Base-by-base conservation (phyloP, 176 grass and related monocot genomes). In the Avena sativa region DNA sequence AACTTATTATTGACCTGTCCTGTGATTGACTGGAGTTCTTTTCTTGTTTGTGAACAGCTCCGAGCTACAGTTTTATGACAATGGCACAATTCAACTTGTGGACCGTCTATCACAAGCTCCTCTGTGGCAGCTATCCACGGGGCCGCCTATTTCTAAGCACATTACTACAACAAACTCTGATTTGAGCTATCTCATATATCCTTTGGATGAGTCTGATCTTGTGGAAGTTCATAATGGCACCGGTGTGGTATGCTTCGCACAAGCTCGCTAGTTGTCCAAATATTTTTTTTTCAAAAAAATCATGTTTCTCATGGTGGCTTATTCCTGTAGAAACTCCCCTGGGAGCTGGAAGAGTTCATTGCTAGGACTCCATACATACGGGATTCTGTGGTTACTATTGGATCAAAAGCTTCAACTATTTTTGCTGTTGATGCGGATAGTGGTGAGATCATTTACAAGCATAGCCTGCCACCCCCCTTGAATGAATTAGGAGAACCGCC, bases 331-430 rank as follows among this genome's bases (percentile, higher is more conserved):
- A 90, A 83, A 79, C 90, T 93, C 87, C 90, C 92, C 8, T 93
- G 90, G 89, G 91, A 91, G 84, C 44, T 99, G 70, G 92, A 99
- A 76, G 97, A 99, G 55, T 99, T 93, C 78, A 57, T 96, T 2
- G 60, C 90, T 9, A 92, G 80, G 90, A 92, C 92, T 88, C 97
- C 96, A 52, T 86, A 93, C 52, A 86, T 99, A 72, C 80, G 89
- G 55, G 91, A 90, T 88, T 94, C 97, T 87, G 73, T 91, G 85
- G 87, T 99, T 77, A 99, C 89, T 46, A 81, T 92, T 81, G 97
- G 97, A 43, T 94, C 97, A 53, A 99, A 96, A 85, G 75, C 81
- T 28, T 93, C 97, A 67, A 99, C 92, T 20, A 84, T 93, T 50
- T 99, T 94, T 78, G 85, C 80, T 0, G 86, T 99, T 58, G 56